These are phyloP conservation scores for Cytospora leucostoma DNA, from an alignment of 2,329 filamentous ascomycete genomes.

Conservation along the genomic window DNA sequence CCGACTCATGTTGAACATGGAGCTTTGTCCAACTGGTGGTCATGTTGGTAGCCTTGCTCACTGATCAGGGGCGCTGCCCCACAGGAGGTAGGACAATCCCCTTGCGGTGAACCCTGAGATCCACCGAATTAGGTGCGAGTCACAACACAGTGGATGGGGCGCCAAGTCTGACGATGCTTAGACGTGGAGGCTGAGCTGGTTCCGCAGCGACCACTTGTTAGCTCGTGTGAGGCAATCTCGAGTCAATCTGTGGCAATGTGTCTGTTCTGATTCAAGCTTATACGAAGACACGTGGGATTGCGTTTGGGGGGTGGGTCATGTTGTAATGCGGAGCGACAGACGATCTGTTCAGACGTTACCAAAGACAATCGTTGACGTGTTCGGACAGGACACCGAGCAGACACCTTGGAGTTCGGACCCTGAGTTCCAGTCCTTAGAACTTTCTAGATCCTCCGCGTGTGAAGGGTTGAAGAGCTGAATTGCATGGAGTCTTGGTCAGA, in stretches of 20 bases:
- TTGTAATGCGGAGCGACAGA: not conserved
- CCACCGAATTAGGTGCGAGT: constrained; percentile 21
- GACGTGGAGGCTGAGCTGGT: constrained; percentile 13
- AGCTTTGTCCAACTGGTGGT: not conserved
- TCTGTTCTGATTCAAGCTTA: too few species aligned
- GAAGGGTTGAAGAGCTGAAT: not conserved
- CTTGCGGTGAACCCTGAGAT: constrained; percentile 14
- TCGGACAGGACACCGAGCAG: not conserved
- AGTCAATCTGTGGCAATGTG: too few species aligned
- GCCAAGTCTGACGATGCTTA: constrained; percentile 18
- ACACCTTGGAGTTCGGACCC: not conserved
- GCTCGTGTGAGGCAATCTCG: constrained; percentile 8
- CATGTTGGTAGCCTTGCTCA: not conserved
- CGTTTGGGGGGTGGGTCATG: constrained; percentile 16
- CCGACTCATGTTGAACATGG: not conserved
- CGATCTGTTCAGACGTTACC: not conserved
- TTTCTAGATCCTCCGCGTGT: not conserved
- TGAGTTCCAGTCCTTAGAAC: not conserved
- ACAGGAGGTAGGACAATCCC: constrained; percentile 10
- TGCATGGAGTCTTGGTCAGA: not conserved
- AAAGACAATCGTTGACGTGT: not conserved
- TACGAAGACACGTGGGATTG: constrained; percentile 14
- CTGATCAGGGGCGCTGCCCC: constrained; percentile 10
- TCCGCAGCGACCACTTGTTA: constrained; percentile 9
- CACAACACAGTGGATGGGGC: constrained; percentile 15